These are phyloP conservation scores for Thelonectria rubi DNA, from an alignment of 2,329 filamentous ascomycete genomes.

Conservation along the genomic window DNA sequence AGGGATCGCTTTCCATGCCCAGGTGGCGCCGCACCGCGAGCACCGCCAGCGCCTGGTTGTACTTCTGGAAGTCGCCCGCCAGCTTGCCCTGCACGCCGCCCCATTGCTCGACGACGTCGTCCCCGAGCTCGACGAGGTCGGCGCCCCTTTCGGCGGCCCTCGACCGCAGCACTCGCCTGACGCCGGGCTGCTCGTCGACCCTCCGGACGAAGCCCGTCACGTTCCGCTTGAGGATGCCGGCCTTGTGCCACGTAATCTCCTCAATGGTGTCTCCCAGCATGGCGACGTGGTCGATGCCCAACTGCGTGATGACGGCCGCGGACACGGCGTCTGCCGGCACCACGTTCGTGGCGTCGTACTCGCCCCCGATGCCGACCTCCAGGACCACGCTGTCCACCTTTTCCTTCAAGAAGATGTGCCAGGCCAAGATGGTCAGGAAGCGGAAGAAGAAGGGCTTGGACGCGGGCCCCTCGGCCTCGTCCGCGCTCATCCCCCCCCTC, in stretches of 20 bases:
- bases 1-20: conserved; percentile 37
- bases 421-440: conserved; percentile 86
- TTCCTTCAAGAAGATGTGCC: conserved; percentile 82
- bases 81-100: conserved; percentile 54
- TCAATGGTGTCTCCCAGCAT: conserved; percentile 83
- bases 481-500: conserved; percentile 45
- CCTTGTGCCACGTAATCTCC: conserved; percentile 91
- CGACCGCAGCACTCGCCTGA: conserved; percentile 63
- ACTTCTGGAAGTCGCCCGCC: conserved; percentile 63
- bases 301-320: conserved; percentile 77
- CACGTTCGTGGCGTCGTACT: conserved; percentile 93
- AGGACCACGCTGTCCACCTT: conserved; percentile 82
- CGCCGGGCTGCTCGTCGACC: conserved; percentile 46
- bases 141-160: conserved; percentile 67
- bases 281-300: conserved; percentile 86
- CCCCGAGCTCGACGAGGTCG: conserved; percentile 53
- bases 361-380: conserved; percentile 93
- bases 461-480: conserved; percentile 61
- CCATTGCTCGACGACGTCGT: conserved; percentile 52
- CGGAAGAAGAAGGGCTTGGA: conserved; percentile 93
- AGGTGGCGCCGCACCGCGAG: conserved; percentile 68
- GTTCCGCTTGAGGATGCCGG: conserved; percentile 80
- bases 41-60: conserved; percentile 67
- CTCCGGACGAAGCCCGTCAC: conserved; percentile 51
- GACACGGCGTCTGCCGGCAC: conserved; percentile 70